phyloP scores from a whole-genome alignment of 345 rosid species.

The Eucalyptus caleyi region DNA sequence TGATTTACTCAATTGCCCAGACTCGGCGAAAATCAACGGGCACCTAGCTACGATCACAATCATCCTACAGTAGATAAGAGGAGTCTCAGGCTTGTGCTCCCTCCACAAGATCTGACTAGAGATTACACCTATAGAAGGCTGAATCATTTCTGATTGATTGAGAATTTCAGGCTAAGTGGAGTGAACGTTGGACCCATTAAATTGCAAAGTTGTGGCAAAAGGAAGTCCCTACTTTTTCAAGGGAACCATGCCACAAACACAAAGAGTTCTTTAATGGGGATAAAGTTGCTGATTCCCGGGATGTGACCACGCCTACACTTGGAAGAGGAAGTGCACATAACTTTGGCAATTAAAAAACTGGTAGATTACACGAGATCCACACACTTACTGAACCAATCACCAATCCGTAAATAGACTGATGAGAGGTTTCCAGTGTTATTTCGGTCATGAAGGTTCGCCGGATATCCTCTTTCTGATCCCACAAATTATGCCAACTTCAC shows the following conservation, averaged over 20 bases:
- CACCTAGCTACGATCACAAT: neutral
- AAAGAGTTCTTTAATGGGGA: neutral
- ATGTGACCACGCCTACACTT: neutral
- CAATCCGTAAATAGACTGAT: neutral
- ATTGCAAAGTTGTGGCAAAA: neutral
- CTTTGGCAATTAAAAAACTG: neutral
- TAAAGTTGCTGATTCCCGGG: neutral
- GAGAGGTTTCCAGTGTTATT: neutral
- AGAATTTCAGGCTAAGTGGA: constrained; percentile 3
- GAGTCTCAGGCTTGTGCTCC: neutral
- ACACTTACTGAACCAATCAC: neutral
- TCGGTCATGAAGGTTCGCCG: neutral
- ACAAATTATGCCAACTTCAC: neutral
- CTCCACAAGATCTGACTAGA: neutral
- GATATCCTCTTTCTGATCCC: neutral
- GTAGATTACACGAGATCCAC: neutral
- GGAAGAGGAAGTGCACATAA: neutral
- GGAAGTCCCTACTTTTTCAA: constrained; percentile 9
- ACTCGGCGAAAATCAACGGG: neutral
- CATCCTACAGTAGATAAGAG: neutral
- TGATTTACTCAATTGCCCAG: neutral
- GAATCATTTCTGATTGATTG: neutral
- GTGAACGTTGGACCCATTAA: neutral
- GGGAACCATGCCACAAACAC: neutral
- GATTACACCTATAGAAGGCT: neutral